phyloP scores from a whole-genome alignment of 768 basidiomycete genomes.

The Coprinellus aureogranulatus region DNA sequence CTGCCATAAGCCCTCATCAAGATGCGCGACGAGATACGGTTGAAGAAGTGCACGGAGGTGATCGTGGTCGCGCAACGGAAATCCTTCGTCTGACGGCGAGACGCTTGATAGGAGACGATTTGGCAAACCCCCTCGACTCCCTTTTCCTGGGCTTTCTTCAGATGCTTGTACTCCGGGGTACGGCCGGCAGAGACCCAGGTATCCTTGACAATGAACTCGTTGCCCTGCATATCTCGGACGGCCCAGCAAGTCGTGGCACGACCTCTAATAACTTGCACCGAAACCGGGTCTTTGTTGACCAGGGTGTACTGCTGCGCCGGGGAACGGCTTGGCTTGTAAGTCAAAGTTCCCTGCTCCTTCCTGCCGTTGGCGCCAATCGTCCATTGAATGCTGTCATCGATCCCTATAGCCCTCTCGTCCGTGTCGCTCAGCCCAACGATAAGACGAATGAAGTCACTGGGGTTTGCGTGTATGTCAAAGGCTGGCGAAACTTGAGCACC shows the following conservation, averaged over 20 bases:
- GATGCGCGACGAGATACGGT: too few relatives aligned
- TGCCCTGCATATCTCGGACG: background rate
- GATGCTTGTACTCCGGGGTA: background rate
- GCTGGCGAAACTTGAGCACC: background rate
- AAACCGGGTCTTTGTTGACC: background rate
- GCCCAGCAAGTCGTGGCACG: background rate
- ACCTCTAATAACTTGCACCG: background rate
- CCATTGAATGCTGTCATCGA: slow-evolving; percentile 4
- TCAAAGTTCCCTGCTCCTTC: background rate
- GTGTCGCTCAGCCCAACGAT: background rate
- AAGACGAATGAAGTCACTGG: background rate
- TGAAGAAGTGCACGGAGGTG: too few relatives aligned
- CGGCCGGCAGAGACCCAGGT: background rate
- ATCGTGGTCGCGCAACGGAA: too few relatives aligned
- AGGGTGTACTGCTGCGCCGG: background rate
- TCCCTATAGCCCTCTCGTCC: background rate
- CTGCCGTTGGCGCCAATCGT: background rate
- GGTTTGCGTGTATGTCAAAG: background rate
- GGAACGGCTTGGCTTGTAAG: background rate
- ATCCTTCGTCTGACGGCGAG: too few relatives aligned
- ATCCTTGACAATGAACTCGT: background rate
- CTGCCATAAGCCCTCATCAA: too few relatives aligned
- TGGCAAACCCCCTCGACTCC: too few relatives aligned
- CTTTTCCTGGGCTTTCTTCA: background rate
- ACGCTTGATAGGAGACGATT: too few relatives aligned